Percentiles rank a stretch among this genome's conserved stretches.
Evolutionary conservation across 2,329 filamentous ascomycete species (phyloP).

Genomic region (Colletotrichum liriopes): DNA sequence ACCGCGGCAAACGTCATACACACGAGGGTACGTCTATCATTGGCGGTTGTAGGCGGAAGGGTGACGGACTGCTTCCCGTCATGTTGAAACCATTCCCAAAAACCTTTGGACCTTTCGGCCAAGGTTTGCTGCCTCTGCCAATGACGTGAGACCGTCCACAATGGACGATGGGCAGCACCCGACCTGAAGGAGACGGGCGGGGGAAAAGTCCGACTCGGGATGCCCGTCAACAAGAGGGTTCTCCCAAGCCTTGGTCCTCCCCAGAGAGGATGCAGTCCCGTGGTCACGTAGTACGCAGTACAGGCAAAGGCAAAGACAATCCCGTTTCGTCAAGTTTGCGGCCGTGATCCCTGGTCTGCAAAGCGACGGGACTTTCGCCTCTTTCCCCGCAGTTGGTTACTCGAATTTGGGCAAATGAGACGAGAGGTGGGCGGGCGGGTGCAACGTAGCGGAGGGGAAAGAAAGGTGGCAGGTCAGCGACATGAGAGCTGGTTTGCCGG

Average conservation of each 20-base stretch:
- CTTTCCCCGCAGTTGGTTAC: conserved; percentile 38
- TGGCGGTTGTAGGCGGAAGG: background rate
- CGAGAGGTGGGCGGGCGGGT: conserved; percentile 26
- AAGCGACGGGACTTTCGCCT: conserved; percentile 28
- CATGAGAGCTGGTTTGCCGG: conserved; percentile 17
- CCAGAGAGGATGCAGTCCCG: background rate
- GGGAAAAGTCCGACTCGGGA: background rate
- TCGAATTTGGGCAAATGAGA: conserved; percentile 36
- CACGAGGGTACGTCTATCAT: conserved; percentile 30
- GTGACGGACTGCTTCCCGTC: conserved; percentile 5
- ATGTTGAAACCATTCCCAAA: conserved; percentile 13
- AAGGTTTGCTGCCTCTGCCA: conserved; percentile 11
- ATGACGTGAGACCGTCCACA: background rate
- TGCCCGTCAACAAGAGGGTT: background rate
- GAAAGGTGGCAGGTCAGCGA: conserved; percentile 16
- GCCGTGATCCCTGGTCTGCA: conserved; percentile 14
- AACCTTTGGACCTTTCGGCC: conserved; percentile 1
- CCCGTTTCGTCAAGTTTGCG: conserved; percentile 1
- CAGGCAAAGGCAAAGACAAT: background rate
- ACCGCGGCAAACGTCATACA: conserved; percentile 41
- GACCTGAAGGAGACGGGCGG: background rate
- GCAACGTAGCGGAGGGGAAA: conserved; percentile 38
- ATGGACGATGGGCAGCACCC: background rate
- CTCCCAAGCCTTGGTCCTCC: background rate
- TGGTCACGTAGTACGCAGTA: background rate